phyloP scores from a whole-genome alignment of 345 rosid species.

The Conringia planisiliqua region DNA sequence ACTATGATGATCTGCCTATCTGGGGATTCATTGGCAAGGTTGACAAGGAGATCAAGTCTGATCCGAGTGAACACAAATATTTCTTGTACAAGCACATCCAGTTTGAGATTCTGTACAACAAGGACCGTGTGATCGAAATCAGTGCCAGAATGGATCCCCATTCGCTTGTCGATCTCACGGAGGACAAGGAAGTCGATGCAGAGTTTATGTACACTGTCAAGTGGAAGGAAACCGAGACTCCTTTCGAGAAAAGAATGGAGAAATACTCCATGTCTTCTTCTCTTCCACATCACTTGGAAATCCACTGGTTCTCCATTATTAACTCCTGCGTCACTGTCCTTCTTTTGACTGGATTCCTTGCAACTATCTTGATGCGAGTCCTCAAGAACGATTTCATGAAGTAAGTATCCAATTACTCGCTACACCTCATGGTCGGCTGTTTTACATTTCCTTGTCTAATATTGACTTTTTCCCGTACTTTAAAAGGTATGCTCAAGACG shows the following conservation, averaged over 20 bases:
- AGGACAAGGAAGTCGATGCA: slow-evolving; percentile 71
- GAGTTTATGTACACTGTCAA: slow-evolving; percentile 83
- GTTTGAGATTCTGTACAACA: slow-evolving; percentile 66
- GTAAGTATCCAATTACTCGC: slow-evolving; percentile 40
- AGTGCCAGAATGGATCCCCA: slow-evolving; percentile 69
- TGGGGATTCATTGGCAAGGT: slow-evolving; percentile 91
- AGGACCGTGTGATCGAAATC: slow-evolving; percentile 76
- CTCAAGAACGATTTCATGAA: slow-evolving; percentile 86
- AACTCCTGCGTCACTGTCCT: slow-evolving; percentile 91
- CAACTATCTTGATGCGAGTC: slow-evolving; percentile 88
- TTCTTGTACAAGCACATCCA: slow-evolving; percentile 72
- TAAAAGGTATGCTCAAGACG: slow-evolving; percentile 75
- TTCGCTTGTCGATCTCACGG: slow-evolving; percentile 64
- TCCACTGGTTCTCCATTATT: slow-evolving; percentile 91
- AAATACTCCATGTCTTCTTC: slow-evolving; percentile 83
- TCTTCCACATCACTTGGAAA: slow-evolving; percentile 86
- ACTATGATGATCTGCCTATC: slow-evolving; percentile 80
- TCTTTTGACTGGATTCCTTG: slow-evolving; percentile 85
- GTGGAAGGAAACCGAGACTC: slow-evolving; percentile 85
- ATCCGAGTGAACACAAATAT: slow-evolving; percentile 63
- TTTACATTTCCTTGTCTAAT: neutral
- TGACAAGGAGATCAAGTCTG: slow-evolving; percentile 62
- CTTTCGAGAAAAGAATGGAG: slow-evolving; percentile 87
- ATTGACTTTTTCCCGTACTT: neutral
- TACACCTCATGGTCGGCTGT: neutral